Percentiles rank a stretch among this genome's conserved stretches.
Conservation (phyloP, 106 monocot species). For the Acanthochlamys bracteata region DNA sequence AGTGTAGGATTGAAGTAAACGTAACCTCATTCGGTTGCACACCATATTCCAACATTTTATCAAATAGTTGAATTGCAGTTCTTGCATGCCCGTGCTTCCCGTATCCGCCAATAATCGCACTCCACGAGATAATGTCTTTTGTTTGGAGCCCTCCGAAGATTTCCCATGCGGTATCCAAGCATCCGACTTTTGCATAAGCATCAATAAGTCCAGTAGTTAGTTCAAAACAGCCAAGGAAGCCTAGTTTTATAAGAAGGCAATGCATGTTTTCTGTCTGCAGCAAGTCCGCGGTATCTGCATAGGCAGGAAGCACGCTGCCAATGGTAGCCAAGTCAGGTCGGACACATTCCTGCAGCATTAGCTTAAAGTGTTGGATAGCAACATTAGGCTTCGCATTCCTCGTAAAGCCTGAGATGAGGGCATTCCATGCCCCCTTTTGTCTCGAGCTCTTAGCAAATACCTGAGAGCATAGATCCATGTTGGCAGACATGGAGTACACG, state of each 20-base stretch:
- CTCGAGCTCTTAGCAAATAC: conserved; percentile 31
- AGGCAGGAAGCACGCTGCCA: conserved; percentile 58
- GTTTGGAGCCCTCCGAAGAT: conserved; percentile 33
- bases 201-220: conserved; percentile 53
- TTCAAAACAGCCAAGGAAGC: conserved; percentile 26
- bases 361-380: conserved; percentile 37
- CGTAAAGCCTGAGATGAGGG: conserved; percentile 45
- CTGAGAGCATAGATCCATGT: conserved; percentile 11
- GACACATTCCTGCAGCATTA: conserved; percentile 32
- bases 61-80: conserved; percentile 37
- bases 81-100: conserved; percentile 40
- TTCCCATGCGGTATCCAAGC: conserved; percentile 30
- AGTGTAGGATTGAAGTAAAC: conserved; percentile 45
- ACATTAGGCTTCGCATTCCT: conserved; percentile 12
- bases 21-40: conserved; percentile 63
- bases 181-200: conserved; percentile 56
- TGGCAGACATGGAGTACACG: conserved; percentile 42
- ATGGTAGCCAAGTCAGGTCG: conserved; percentile 46
- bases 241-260: conserved; percentile 32
- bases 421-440: conserved; percentile 63
- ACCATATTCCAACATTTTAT: conserved; percentile 49
- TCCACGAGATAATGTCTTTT: conserved; percentile 65
- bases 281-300: conserved; percentile 37
- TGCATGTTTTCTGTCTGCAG: conserved; percentile 41
- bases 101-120: conserved; percentile 56